Evolutionary conservation across 2,329 filamentous ascomycete species (phyloP), one percentile per base, ranked within the genome.

Genomic region (Akanthomyces lecanii): DNA sequence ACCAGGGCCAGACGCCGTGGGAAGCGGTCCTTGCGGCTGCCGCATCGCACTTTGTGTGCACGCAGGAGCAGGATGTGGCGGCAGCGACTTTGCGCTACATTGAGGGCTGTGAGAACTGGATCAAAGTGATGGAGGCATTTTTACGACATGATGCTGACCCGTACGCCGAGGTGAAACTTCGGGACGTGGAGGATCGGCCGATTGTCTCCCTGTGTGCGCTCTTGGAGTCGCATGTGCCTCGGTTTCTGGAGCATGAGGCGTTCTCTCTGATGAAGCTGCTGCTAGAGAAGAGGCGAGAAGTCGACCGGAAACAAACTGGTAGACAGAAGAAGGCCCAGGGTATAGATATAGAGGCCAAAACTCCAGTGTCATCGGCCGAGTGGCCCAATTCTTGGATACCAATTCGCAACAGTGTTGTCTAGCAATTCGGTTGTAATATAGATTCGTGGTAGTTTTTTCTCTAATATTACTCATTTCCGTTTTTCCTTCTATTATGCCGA

Each of bases 341-440:
- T 18, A 2, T 59, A 12, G 56, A 50, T 28, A 59, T 59, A 36
- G 45, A 50, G 36, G 44, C 44, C 45, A 50, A 5, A 21, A 50
- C 56, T 18, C 44, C 44, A 18, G 56, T 21, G 45, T 3, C 56
- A 4, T 50, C 56, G 6, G 56, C 18, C 10, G 56, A 50, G 33
- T 59, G 56, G 56, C 44, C 56, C 30, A 59, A 50, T 45, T 59
- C 56, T 40, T 59, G 56, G 56, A 50, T 59, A 50, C 56, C 56
- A 1, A 59, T 59, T 44, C 56, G 56, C 44, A 50, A 48, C 30
- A 38, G 44, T 30, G 3, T 25, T 25, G 14, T 38, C 18, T 58
- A 58, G 30, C 14, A 10, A 25, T 38, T 25, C n/a, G 7, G 25
- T 45, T 33, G 10, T 16, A 23, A 4, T 25, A 18, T 33, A 14